A percentile compares a stretch with the other conserved stretches of the same genome.
phyloP scores from a whole-genome alignment of 768 basidiomycete species.

The Boletellus ananas region DNA sequence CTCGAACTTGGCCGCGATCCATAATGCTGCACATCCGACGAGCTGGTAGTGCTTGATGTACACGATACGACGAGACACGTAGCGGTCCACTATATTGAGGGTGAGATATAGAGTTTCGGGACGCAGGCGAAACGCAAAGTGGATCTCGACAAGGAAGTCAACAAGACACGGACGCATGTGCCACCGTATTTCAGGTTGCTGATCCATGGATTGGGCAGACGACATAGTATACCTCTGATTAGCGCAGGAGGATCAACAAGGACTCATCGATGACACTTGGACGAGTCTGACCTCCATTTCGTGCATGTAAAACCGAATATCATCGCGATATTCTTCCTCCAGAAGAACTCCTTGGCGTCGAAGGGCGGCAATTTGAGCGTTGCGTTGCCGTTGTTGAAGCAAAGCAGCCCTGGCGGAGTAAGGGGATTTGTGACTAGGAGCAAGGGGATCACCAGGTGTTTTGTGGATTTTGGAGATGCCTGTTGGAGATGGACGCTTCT shows the following conservation, averaged over 20 bases:
- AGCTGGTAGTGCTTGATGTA: conserved; percentile 99
- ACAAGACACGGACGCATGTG: conserved; percentile 99
- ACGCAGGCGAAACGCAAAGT: conserved; percentile 95
- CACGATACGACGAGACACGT: conserved; percentile 96
- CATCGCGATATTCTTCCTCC: conserved; percentile 94
- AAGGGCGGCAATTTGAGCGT: conserved; percentile 63
- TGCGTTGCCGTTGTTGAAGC: conserved; percentile 63
- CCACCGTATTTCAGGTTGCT: conserved; percentile 98
- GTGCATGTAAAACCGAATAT: conserved; percentile 92
- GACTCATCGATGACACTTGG: not conserved
- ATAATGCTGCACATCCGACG: conserved; percentile 95
- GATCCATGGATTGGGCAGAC: conserved; percentile 95
- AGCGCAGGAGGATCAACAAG: conserved; percentile 6
- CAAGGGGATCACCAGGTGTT: conserved; percentile 45
- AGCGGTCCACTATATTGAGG: conserved; percentile 98
- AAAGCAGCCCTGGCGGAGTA: conserved; percentile 60
- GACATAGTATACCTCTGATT: conserved; percentile 78
- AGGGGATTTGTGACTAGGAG: conserved; percentile 57
- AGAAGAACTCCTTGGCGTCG: conserved; percentile 73
- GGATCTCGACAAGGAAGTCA: conserved; percentile 98
- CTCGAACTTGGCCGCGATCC: conserved; percentile 99
- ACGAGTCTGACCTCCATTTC: conserved; percentile 87
- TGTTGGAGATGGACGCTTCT: conserved; percentile 82
- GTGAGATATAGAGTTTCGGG: conserved; percentile 99
- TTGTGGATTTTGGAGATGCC: conserved; percentile 70